Conservation (phyloP, 352 stramenopile species). For the Globisporangium mamillatum region DNA sequence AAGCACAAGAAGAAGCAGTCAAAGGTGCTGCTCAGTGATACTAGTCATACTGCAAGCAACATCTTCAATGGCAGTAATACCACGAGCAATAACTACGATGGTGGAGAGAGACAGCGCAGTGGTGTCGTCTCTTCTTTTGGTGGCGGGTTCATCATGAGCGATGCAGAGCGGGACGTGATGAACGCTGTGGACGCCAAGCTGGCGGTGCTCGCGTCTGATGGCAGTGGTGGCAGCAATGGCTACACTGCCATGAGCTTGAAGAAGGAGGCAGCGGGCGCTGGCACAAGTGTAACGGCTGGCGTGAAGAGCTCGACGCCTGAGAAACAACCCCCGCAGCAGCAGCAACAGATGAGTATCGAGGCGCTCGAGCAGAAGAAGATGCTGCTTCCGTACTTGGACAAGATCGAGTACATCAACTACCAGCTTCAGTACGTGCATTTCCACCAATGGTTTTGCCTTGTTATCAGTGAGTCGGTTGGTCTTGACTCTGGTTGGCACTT, state of each 20-base stretch:
- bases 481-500: too few species aligned
- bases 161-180: slow-evolving; percentile 13
- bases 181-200: slow-evolving; percentile 15
- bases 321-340: neutral
- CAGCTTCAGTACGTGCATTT: slow-evolving; percentile 46
- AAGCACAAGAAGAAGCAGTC: slow-evolving; percentile 3
- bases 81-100: neutral
- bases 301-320: slow-evolving; percentile 1
- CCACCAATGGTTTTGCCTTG: neutral
- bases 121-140: neutral
- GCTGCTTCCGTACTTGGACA: slow-evolving; percentile 79
- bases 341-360: slow-evolving; percentile 49
- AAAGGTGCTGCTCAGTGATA: neutral
- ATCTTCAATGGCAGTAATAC: neutral
- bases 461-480: too few species aligned
- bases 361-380: slow-evolving; percentile 75
- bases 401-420: slow-evolving; percentile 87
- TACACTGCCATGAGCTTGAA: neutral
- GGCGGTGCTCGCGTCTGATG: slow-evolving; percentile 9
- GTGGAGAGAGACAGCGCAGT: neutral
- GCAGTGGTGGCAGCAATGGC: neutral
- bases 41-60: too few species aligned
- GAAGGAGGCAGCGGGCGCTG: neutral
- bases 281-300: neutral
- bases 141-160: slow-evolving; percentile 4